A percentile compares a stretch with the other conserved stretches of the same genome.
Conservation (phyloP, 441 rosid species). For the Biscutella laevigata region DNA sequence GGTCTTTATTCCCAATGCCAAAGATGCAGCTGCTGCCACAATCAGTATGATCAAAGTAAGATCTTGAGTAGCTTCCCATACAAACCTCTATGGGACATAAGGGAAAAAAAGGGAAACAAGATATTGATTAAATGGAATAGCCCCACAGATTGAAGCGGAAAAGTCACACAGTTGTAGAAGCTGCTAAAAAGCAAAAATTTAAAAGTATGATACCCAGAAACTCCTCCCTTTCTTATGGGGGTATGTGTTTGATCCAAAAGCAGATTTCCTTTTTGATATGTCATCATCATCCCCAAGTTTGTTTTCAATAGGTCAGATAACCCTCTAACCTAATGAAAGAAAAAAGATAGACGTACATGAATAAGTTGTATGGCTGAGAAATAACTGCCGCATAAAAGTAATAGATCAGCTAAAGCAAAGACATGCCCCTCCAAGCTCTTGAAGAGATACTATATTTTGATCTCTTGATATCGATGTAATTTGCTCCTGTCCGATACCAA, state of each 20-base stretch:
- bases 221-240: slow-evolving; percentile 90
- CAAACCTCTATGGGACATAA: slow-evolving; percentile 53
- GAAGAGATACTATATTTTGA: slow-evolving; percentile 45
- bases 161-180: slow-evolving; percentile 1
- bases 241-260: slow-evolving; percentile 91
- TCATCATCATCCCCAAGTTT: slow-evolving; percentile 67
- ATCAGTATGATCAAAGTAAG: slow-evolving; percentile 86
- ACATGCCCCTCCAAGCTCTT: slow-evolving; percentile 71
- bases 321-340: slow-evolving; percentile 54
- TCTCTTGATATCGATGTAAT: slow-evolving; percentile 77
- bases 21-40: slow-evolving; percentile 85
- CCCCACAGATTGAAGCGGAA: neutral
- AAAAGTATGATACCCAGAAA: slow-evolving; percentile 62
- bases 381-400: neutral
- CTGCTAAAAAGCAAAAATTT: neutral
- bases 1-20: slow-evolving; percentile 83
- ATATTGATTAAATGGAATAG: slow-evolving; percentile 5
- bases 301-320: slow-evolving; percentile 56
- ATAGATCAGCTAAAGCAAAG: slow-evolving; percentile 13
- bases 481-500: slow-evolving; percentile 54
- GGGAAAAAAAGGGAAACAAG: neutral
- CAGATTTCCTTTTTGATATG: slow-evolving; percentile 49
- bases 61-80: slow-evolving; percentile 99
- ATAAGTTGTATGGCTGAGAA: slow-evolving; percentile 12
- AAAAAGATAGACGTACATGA: slow-evolving; percentile 9